phyloP scores from a whole-genome alignment of 1,284 basidiomycete species.

The Rhodotorula sp. region DNA sequence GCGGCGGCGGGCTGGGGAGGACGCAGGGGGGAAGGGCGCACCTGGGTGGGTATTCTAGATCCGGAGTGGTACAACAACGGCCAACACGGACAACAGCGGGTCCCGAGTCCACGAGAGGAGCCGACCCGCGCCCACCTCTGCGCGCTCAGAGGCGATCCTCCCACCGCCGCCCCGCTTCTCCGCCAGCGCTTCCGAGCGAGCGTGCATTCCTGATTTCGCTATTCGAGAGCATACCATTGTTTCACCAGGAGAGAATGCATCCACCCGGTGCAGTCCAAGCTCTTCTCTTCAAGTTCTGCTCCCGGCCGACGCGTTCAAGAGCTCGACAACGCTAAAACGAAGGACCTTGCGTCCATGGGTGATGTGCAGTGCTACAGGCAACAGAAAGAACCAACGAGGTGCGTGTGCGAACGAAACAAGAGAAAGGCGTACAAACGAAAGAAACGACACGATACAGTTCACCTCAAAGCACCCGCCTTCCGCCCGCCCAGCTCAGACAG shows the following conservation, averaged over 20 bases:
- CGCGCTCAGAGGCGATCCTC: too few species aligned
- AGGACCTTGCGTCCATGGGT: too few species aligned
- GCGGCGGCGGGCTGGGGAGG: neutral
- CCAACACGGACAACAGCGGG: neutral
- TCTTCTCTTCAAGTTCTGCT: neutral
- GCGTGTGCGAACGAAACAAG: too few species aligned
- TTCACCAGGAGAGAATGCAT: neutral
- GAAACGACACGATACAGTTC: too few species aligned
- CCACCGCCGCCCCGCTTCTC: too few species aligned
- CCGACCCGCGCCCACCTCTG: too few species aligned
- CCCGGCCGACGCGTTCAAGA: neutral
- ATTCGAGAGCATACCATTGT: neutral
- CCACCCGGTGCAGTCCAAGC: neutral
- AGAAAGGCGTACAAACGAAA: too few species aligned
- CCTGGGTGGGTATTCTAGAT: constrained; percentile 1
- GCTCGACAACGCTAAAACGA: too few species aligned
- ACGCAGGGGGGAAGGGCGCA: neutral
- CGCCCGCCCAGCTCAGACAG: neutral
- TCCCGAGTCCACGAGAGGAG: neutral
- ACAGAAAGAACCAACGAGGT: too few species aligned
- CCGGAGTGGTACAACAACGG: constrained; percentile 11
- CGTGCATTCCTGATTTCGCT: too few species aligned
- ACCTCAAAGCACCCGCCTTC: neutral
- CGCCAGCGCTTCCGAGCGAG: too few species aligned
- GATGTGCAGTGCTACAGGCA: too few species aligned